Conservation (phyloP, 1,284 basidiomycete species). For the Trichosporon sp. region DNA sequence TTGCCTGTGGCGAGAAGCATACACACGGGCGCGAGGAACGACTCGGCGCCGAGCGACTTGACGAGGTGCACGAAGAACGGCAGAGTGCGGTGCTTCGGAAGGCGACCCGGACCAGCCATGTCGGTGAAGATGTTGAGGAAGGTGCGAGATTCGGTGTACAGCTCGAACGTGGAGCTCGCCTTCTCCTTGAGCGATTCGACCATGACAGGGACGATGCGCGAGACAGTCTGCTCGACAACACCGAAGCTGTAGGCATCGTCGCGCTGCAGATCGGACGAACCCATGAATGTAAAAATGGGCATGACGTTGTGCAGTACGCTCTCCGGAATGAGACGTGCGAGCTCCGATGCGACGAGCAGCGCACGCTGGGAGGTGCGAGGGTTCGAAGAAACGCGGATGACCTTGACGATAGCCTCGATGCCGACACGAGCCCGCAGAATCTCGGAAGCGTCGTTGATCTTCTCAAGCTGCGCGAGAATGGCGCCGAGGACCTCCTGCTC, state of each 20-base stretch:
- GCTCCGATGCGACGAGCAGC: constrained; percentile 75
- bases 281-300: constrained; percentile 99
- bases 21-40: constrained; percentile 76
- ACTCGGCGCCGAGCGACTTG: constrained; percentile 69
- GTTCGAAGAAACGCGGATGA: constrained; percentile 80
- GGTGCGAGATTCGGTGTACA: constrained; percentile 54
- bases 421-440: constrained; percentile 46
- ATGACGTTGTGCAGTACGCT: constrained; percentile 91
- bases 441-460: constrained; percentile 50
- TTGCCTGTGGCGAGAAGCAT: constrained; percentile 79
- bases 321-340: constrained; percentile 80
- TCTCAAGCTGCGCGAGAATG: constrained; percentile 63
- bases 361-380: constrained; percentile 94
- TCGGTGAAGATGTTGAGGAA: constrained; percentile 49
- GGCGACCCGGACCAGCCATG: constrained; percentile 40
- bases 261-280: constrained; percentile 88
- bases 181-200: constrained; percentile 62
- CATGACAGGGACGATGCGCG: constrained; percentile 90
- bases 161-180: constrained; percentile 55
- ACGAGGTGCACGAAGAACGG: constrained; percentile 85
- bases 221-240: constrained; percentile 91
- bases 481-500: constrained; percentile 80
- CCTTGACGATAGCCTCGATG: constrained; percentile 76
- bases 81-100: constrained; percentile 47
- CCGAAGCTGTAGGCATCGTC: constrained; percentile 94